Evolutionary conservation across 768 basidiomycete species (phyloP).

Genomic region (Chalciporus piperatus): DNA sequence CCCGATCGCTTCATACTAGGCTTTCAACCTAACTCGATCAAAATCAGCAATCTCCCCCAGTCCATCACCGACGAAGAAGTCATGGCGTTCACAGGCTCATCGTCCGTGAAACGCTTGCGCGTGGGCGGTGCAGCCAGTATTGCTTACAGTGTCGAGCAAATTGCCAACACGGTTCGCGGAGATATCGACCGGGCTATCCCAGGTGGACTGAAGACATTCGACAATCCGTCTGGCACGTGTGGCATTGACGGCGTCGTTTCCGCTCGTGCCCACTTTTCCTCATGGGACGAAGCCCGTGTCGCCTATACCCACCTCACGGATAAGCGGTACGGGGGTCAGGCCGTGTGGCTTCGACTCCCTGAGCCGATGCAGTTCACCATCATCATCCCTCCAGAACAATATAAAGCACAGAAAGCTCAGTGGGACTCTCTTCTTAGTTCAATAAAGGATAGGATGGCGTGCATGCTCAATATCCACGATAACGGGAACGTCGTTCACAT

Average conservation of each 20-base stretch:
- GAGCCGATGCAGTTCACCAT: slow-evolving; percentile 51
- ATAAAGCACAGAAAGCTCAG: slow-evolving; percentile 45
- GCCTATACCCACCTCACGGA: slow-evolving; percentile 37
- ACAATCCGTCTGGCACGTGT: slow-evolving; percentile 17
- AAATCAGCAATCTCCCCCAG: slow-evolving; percentile 41
- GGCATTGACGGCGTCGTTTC: slow-evolving; percentile 32
- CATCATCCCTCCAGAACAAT: slow-evolving; percentile 46
- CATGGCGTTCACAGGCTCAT: slow-evolving; percentile 31
- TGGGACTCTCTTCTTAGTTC: slow-evolving; percentile 46
- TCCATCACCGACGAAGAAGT: slow-evolving; percentile 25
- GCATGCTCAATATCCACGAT: slow-evolving; percentile 32
- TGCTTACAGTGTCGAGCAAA: slow-evolving; percentile 16
- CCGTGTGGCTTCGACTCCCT: slow-evolving; percentile 42
- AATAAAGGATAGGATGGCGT: slow-evolving; percentile 36
- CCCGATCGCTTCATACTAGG: slow-evolving; percentile 24
- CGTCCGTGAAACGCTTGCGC: slow-evolving; percentile 23
- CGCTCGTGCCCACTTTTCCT: slow-evolving; percentile 45
- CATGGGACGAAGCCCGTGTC: slow-evolving; percentile 46
- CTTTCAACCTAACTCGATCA: slow-evolving; percentile 36
- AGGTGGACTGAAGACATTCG: slow-evolving; percentile 24
- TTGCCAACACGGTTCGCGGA: slow-evolving; percentile 21
- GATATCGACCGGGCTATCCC: slow-evolving; percentile 23
- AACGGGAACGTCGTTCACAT: slow-evolving; percentile 33
- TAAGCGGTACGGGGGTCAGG: slow-evolving; percentile 32
- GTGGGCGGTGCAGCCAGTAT: slow-evolving; percentile 21